Evolutionary conservation across 2,329 filamentous ascomycete species (phyloP), one percentile per base, ranked within the genome.

Genomic region (Aspergillus sp.): DNA sequence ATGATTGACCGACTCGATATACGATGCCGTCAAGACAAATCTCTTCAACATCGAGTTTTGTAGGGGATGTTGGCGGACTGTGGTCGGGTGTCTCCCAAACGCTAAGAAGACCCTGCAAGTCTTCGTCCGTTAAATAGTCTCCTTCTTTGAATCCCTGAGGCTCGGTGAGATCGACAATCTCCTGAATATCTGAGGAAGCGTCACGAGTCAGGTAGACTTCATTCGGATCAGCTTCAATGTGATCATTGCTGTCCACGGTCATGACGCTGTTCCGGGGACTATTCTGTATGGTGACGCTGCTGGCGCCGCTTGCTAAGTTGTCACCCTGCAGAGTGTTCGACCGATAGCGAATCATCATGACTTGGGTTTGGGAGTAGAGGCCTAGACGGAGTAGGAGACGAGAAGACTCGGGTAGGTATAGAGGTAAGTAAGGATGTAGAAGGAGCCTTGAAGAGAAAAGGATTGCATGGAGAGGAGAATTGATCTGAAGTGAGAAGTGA

Each of bases 1-100:
- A 60, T 0, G 66, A 69, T 47, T 69, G 66, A 0, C 67, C 67
- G 2, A 52, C 20, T 11, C 52, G 59, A 48, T 69, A 70, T 0
- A 61, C 42, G 14, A 65, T 63, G 0, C 61, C 62, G 2, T 62
- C 49, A 1, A 61, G 25, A 14, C 53, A 61, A 2, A 50, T 50
- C 14, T 70, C 54, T 0, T 53, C 36, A 46, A 49, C 17, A 5
- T 55, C n/a, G 34, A 38, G 34, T 16, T 38, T 38, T 38, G 14
- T 29, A 29, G 25, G 25, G 25, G 25, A 29, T 10, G 25, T 10
- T 1, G 25, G 25, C 4, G 9, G 25, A 3, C 34, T 38, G 13
- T 38, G 14, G 14, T 38, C 23, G 23, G 23, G 23, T 25, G 23
- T 25, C 23, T 25, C 23, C 23, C 23, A 25, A 25, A 9, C 10